Percentiles rank a stretch among this genome's conserved stretches.
These are phyloP conservation scores for Chimonanthus salicifolius DNA, from an alignment of 164 flowering plant genomes.

Conservation along the genomic window DNA sequence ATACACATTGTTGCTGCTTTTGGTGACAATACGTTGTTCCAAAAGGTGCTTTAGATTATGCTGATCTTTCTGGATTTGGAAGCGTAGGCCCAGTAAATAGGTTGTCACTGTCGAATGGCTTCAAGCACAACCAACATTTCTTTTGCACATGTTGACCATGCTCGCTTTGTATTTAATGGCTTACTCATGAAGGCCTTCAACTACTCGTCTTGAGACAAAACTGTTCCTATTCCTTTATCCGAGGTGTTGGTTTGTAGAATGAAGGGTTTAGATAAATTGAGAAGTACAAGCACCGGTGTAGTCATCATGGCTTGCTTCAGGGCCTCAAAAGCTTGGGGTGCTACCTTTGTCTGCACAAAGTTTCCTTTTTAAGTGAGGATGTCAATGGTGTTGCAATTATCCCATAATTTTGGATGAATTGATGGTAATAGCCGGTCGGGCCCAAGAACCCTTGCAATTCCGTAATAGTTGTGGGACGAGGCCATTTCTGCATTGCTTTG, in stretches of 20 bases:
- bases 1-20: neutral
- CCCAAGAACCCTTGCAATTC: neutral
- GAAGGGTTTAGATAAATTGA: neutral
- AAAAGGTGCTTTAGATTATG: neutral
- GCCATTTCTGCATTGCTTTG: neutral
- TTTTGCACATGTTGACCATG: neutral
- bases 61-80: neutral
- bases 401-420: slow-evolving; percentile 1
- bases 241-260: neutral
- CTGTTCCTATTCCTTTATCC: neutral
- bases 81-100: slow-evolving; percentile 1
- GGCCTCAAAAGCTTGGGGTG: neutral
- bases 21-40: neutral
- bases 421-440: slow-evolving; percentile 1
- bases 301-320: neutral
- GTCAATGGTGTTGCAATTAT: neutral
- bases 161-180: neutral
- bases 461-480: neutral
- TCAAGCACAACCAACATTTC: neutral
- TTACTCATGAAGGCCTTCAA: neutral
- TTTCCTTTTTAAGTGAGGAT: neutral
- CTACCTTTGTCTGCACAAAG: neutral
- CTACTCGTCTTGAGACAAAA: no score
- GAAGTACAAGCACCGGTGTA: neutral
- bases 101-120: neutral